Evolutionary conservation across 352 stramenopile species (phyloP).

Genomic region (Phytophthora sojae): DNA sequence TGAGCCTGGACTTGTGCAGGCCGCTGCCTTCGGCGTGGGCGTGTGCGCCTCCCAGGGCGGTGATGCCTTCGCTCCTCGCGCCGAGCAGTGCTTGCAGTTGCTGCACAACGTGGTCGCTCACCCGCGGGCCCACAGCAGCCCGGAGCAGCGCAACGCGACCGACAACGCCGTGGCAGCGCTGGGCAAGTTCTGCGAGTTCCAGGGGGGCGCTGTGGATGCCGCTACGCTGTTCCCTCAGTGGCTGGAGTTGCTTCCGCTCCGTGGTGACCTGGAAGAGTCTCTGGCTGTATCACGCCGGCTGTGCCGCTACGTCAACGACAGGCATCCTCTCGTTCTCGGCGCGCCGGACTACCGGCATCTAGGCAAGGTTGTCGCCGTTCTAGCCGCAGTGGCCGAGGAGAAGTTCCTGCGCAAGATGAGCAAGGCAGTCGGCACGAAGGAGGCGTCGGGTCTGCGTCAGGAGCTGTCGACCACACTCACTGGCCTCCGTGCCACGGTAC

Average conservation of each 20-base stretch:
- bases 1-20: slow-evolving; percentile 72
- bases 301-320: slow-evolving; percentile 64
- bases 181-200: slow-evolving; percentile 77
- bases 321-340: slow-evolving; percentile 70
- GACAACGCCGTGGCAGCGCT: slow-evolving; percentile 85
- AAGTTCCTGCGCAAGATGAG: slow-evolving; percentile 49
- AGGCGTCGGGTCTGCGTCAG: slow-evolving; percentile 46
- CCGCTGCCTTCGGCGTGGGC: slow-evolving; percentile 78
- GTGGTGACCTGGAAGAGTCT: slow-evolving; percentile 82
- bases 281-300: slow-evolving; percentile 70
- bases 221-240: slow-evolving; percentile 73
- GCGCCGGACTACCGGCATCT: slow-evolving; percentile 55
- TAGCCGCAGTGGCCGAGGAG: slow-evolving; percentile 59
- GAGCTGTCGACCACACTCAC: slow-evolving; percentile 58
- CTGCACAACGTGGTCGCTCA: slow-evolving; percentile 67
- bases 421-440: slow-evolving; percentile 55
- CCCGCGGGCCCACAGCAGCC: slow-evolving; percentile 50
- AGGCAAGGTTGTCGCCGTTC: slow-evolving; percentile 61
- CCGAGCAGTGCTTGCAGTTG: slow-evolving; percentile 56
- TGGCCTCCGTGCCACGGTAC: slow-evolving; percentile 58
- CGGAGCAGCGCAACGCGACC: slow-evolving; percentile 70
- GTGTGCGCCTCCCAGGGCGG: slow-evolving; percentile 67
- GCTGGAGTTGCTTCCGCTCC: slow-evolving; percentile 73
- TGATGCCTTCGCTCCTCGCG: slow-evolving; percentile 60
- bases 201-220: slow-evolving; percentile 54